Conservation (phyloP, 305 asterid species). For the Salvia sclarea region DNA sequence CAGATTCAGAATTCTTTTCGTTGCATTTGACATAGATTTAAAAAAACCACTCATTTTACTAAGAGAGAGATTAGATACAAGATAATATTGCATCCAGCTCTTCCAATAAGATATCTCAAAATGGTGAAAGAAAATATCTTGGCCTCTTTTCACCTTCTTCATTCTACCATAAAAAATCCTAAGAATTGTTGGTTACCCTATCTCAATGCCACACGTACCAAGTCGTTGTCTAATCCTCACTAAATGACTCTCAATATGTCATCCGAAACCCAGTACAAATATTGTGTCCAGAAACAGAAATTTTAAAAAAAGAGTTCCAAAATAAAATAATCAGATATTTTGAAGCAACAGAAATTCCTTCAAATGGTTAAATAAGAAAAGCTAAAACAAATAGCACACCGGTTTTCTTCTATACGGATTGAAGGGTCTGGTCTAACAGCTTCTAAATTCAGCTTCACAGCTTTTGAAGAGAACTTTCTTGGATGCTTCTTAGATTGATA, state of each 20-base stretch:
- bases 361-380: conserved; percentile 17
- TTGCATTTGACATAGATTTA: too few species aligned
- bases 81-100: neutral
- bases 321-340: neutral
- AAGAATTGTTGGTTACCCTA: neutral
- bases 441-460: conserved; percentile 78
- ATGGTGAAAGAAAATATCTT: neutral
- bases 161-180: neutral
- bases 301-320: too few species aligned
- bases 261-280: conserved; percentile 9
- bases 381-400: conserved; percentile 49
- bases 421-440: conserved; percentile 93
- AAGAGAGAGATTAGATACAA: neutral
- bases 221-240: neutral
- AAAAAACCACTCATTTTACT: too few species aligned
- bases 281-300: too few species aligned
- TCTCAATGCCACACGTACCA: neutral
- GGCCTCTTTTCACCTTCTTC: neutral
- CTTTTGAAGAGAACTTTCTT: conserved; percentile 69
- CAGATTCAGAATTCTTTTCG: too few species aligned
- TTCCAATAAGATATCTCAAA: neutral
- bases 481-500: conserved; percentile 81
- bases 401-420: conserved; percentile 81
- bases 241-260: conserved; percentile 11
- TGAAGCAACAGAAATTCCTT: conserved; percentile 28